Evolutionary conservation across 2,329 filamentous ascomycete genomes (phyloP).

Genomic region (Zasmidium cellare): DNA sequence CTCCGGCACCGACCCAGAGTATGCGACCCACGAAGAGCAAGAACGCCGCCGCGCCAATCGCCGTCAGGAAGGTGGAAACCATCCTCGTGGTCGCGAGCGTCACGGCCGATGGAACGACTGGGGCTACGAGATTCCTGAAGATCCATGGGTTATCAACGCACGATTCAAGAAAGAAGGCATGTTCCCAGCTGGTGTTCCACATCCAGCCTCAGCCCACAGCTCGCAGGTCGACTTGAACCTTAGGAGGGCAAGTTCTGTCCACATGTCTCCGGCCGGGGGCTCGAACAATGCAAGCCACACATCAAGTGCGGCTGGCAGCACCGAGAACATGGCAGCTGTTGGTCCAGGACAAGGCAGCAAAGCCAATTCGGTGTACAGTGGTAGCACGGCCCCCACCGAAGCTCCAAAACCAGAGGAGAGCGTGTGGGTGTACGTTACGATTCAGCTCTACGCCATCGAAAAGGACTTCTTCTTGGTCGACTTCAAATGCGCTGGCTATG

Average conservation of each 20-base stretch:
- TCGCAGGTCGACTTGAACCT: conserved; percentile 47
- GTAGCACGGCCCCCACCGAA: conserved; percentile 9
- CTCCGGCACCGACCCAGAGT: conserved; percentile 39
- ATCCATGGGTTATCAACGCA: conserved; percentile 92
- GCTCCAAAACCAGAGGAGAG: conserved; percentile 59
- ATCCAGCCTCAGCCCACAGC: conserved; percentile 52
- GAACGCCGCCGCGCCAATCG: conserved; percentile 29
- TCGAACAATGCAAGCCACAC: conserved; percentile 15
- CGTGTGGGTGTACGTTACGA: conserved; percentile 91
- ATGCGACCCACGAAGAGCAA: conserved; percentile 37
- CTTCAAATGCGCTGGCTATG: conserved; percentile 98
- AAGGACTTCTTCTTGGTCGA: conserved; percentile 91
- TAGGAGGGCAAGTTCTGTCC: conserved; percentile 24
- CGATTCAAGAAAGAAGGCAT: conserved; percentile 83
- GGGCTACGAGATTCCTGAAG: conserved; percentile 80
- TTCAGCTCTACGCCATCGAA: conserved; percentile 94
- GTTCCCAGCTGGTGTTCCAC: conserved; percentile 54
- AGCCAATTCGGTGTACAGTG: conserved; percentile 14
- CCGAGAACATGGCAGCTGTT: conserved; percentile 31
- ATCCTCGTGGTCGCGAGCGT: conserved; percentile 38
- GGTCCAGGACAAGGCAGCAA: conserved; percentile 16
- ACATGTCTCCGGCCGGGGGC: conserved; percentile 24
- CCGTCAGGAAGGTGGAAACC: conserved; percentile 9
- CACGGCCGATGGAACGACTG: conserved; percentile 51
- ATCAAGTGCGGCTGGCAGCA: conserved; percentile 24